Evolutionary conservation across 2,329 filamentous ascomycete genomes (phyloP).

Genomic region (Phialocephala subalpina): DNA sequence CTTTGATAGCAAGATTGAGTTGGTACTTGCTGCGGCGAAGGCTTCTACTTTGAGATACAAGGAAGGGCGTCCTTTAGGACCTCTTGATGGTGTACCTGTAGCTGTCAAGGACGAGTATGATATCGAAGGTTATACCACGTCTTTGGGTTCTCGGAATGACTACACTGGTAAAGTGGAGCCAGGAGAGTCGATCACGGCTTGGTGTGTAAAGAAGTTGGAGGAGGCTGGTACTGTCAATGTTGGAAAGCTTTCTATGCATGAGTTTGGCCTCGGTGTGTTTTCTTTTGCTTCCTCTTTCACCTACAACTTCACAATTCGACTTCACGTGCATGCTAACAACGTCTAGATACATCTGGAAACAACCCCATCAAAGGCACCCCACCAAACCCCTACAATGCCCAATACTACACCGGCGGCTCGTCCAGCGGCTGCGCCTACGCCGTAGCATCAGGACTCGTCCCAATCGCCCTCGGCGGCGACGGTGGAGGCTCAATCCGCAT

Average conservation of each 20-base stretch:
- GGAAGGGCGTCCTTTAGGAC: constrained; percentile 67
- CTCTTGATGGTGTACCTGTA: constrained; percentile 83
- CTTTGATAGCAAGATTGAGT: constrained; percentile 68
- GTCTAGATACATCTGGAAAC: constrained; percentile 78
- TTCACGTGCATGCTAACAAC: constrained; percentile 1
- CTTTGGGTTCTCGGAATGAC: constrained; percentile 31
- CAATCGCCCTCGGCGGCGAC: constrained; percentile 85
- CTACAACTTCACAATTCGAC: no score
- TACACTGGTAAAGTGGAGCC: constrained; percentile 21
- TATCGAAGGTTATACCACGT: constrained; percentile 33
- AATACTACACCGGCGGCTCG: constrained; percentile 84
- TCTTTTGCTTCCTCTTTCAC: neutral
- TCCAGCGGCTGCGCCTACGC: constrained; percentile 93
- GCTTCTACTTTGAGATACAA: constrained; percentile 77
- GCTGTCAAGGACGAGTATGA: constrained; percentile 79
- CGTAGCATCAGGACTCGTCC: constrained; percentile 69
- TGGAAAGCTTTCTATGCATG: constrained; percentile 87
- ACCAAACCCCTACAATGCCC: constrained; percentile 74
- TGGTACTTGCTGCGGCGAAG: constrained; percentile 71
- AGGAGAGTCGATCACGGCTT: constrained; percentile 30
- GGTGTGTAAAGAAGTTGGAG: constrained; percentile 47
- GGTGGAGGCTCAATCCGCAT: constrained; percentile 72
- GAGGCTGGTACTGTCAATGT: constrained; percentile 77
- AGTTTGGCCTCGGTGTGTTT: constrained; percentile 60
- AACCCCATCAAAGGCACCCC: constrained; percentile 85